A percentile compares a stretch with the other conserved stretches of the same genome.
Conservation (phyloP, 805 yeast species). For the Kregervanrija fluxuum region DNA sequence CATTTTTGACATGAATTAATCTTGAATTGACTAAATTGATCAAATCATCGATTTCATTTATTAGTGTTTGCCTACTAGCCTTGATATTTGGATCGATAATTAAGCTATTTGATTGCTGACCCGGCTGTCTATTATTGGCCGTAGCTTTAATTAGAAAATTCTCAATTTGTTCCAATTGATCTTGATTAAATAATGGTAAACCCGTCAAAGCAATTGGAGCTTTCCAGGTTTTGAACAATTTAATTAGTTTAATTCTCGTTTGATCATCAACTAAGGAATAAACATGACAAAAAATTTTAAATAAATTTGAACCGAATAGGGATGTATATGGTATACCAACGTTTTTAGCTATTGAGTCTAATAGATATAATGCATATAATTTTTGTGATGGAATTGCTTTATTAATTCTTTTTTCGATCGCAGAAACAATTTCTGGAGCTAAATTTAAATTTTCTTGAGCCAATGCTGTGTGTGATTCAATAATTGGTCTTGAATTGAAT, state of each 20-base stretch:
- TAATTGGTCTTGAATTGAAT: conserved; percentile 84
- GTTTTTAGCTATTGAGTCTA: conserved; percentile 88
- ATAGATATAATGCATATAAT: conserved; percentile 71
- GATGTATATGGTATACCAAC: conserved; percentile 87
- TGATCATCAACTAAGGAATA: conserved; percentile 73
- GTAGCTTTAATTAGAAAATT: conserved; percentile 60
- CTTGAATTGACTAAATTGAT: conserved; percentile 37
- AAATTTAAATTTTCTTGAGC: conserved; percentile 79
- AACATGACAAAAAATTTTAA: conserved; percentile 63
- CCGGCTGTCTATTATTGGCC: conserved; percentile 26
- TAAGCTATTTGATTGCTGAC: conserved; percentile 3
- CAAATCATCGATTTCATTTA: conserved; percentile 29
- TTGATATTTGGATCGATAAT: neutral
- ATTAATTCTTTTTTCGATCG: conserved; percentile 66
- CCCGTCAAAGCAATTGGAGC: conserved; percentile 54
- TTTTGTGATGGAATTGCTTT: conserved; percentile 80
- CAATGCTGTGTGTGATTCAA: conserved; percentile 71
- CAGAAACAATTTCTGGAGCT: conserved; percentile 71
- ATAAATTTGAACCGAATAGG: conserved; percentile 62
- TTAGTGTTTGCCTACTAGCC: conserved; percentile 14
- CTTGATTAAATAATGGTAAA: conserved; percentile 63
- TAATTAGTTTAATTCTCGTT: conserved; percentile 66
- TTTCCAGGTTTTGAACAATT: conserved; percentile 86
- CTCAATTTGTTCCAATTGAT: conserved; percentile 66
- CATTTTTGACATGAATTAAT: conserved; percentile 28